Evolutionary conservation across 768 basidiomycete species (phyloP).

Genomic region (Erythrobasidium yunnanense): DNA sequence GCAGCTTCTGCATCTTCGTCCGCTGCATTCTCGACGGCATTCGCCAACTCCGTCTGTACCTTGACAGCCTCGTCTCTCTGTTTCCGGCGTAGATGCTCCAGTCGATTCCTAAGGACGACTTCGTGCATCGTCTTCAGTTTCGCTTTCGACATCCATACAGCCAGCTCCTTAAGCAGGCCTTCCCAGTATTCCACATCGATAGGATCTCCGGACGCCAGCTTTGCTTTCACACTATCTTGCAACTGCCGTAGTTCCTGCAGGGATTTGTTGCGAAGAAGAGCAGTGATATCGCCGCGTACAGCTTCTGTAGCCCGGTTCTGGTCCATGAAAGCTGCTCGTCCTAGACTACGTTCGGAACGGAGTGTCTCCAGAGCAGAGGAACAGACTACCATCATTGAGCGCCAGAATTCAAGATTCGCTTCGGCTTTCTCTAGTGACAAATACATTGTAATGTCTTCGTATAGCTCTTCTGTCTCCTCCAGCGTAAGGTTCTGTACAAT

Average conservation of each 20-base stretch:
- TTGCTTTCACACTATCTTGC: conserved; percentile 75
- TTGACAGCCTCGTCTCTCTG: conserved; percentile 92
- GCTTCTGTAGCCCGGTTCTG: conserved; percentile 37
- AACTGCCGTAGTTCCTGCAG: conserved; percentile 71
- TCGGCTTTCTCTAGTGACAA: conserved; percentile 72
- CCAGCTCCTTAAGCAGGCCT: conserved; percentile 70
- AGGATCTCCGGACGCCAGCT: conserved; percentile 81
- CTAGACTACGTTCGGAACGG: conserved; percentile 48
- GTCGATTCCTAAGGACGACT: conserved; percentile 86
- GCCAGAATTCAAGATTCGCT: conserved; percentile 88
- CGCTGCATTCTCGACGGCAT: conserved; percentile 50
- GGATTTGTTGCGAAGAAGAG: conserved; percentile 70
- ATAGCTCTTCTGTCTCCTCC: conserved; percentile 81
- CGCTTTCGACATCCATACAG: conserved; percentile 97
- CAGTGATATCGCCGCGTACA: conserved; percentile 74
- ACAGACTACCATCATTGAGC: conserved; percentile 98
- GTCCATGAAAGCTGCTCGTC: conserved; percentile 33
- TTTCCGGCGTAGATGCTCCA: conserved; percentile 88
- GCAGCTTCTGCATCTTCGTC: conserved; percentile 35
- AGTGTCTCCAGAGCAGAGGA: conserved; percentile 76
- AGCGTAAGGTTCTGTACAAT: conserved; percentile 62
- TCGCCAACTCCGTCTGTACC: conserved; percentile 68
- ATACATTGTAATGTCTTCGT: conserved; percentile 88
- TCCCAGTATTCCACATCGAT: conserved; percentile 99
- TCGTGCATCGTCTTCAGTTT: conserved; percentile 87